Evolutionary conservation across 1,284 basidiomycete species (phyloP).

Genomic region (Puccinia coronata): DNA sequence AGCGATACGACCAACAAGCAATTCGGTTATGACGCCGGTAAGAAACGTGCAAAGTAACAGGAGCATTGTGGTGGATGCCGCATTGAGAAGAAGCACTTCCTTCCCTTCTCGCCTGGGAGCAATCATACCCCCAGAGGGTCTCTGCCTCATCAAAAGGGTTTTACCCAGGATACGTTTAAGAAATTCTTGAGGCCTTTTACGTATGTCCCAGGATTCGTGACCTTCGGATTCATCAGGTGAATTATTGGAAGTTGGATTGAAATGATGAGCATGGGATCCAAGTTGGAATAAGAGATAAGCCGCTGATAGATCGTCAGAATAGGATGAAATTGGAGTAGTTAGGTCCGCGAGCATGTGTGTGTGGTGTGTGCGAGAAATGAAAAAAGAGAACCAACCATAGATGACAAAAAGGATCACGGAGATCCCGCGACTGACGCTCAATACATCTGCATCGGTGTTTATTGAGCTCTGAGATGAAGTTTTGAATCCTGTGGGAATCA

Average conservation of each 20-base stretch:
- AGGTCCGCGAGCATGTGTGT: not conserved
- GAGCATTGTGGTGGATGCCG: conserved; percentile 64
- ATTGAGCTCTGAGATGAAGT: conserved; percentile 58
- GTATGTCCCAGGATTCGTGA: conserved; percentile 49
- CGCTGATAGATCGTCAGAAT: conserved; percentile 64
- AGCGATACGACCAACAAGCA: conserved; percentile 57
- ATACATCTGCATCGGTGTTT: conserved; percentile 62
- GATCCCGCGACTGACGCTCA: conserved; percentile 75
- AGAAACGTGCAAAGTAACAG: conserved; percentile 68
- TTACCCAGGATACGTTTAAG: no score
- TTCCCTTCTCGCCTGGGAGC: conserved; percentile 56
- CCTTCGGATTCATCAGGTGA: conserved; percentile 54
- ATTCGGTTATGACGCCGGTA: conserved; percentile 65
- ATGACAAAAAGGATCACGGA: conserved; percentile 75
- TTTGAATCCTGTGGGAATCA: conserved; percentile 73
- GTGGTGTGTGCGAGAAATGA: no score
- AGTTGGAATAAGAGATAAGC: conserved; percentile 81
- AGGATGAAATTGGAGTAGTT: not conserved
- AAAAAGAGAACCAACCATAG: conserved; percentile 43
- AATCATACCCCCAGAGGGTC: conserved; percentile 25
- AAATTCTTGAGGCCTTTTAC: no score
- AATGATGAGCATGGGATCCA: conserved; percentile 75
- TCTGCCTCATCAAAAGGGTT: conserved; percentile 61
- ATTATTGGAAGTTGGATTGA: conserved; percentile 63
- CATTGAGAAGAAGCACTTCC: conserved; percentile 64